Percentiles rank a stretch among this genome's conserved stretches.
Evolutionary conservation across 352 stramenopile genomes (phyloP).

Genomic region (Phytophthora pistaciae): DNA sequence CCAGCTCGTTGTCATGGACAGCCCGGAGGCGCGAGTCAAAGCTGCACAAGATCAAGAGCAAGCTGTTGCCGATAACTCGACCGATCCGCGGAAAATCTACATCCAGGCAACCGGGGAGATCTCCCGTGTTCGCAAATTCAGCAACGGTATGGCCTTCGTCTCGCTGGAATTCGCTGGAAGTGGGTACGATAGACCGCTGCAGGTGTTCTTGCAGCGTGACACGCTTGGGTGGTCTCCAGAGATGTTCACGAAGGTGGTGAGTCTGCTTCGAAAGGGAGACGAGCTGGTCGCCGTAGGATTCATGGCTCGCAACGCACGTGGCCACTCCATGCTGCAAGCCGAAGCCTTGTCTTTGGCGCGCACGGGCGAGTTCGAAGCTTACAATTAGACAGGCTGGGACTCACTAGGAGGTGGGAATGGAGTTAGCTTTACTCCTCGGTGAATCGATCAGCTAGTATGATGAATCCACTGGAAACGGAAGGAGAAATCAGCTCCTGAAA

Average conservation of each 20-base stretch:
- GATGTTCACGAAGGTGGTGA: conserved; percentile 38
- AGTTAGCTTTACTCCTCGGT: neutral
- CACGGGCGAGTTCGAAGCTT: conserved; percentile 48
- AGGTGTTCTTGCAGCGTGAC: conserved; percentile 52
- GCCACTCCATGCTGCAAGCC: conserved; percentile 52
- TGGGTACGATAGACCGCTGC: conserved; percentile 33
- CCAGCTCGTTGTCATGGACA: conserved; percentile 23
- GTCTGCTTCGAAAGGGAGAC: conserved; percentile 50
- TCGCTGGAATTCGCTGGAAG: conserved; percentile 34
- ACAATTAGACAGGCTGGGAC: conserved; percentile 21
- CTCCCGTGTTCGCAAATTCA: conserved; percentile 49
- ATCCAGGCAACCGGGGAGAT: conserved; percentile 50
- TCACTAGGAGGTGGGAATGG: too few relatives aligned
- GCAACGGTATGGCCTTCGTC: conserved; percentile 61
- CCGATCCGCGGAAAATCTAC: conserved; percentile 25
- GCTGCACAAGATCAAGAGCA: conserved; percentile 26
- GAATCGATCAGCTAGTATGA: neutral
- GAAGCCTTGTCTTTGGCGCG: conserved; percentile 45
- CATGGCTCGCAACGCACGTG: conserved; percentile 45
- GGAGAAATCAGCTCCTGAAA: too few relatives aligned
- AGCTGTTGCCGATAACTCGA: conserved; percentile 7
- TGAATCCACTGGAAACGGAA: too few relatives aligned
- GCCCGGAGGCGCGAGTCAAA: conserved; percentile 17
- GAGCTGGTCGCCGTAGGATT: conserved; percentile 48
- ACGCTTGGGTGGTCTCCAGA: conserved; percentile 37